These are phyloP conservation scores for Solanum neorickii DNA, from an alignment of 257 asterid genomes.

Conservation along the genomic window DNA sequence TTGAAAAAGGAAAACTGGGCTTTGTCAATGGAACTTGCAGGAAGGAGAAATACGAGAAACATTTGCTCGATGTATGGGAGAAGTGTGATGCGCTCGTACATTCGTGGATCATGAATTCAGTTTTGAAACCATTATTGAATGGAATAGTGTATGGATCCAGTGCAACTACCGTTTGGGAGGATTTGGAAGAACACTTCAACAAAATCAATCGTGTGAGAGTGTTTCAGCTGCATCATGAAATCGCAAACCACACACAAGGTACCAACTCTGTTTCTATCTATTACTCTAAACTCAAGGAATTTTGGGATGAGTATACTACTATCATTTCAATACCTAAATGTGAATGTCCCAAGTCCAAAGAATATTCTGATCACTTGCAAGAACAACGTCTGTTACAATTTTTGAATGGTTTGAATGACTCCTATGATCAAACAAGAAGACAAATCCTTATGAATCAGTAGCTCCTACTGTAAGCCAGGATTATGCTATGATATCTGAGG, in stretches of 20 bases:
- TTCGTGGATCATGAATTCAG: neutral
- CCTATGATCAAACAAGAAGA: too few relatives aligned
- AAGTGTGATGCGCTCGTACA: neutral
- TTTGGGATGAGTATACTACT: neutral
- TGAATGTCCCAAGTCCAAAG: neutral
- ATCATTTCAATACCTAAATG: neutral
- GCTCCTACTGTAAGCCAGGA: too few relatives aligned
- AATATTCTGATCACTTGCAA: neutral
- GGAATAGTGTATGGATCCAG: neutral
- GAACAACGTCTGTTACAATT: too few relatives aligned
- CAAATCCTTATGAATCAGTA: too few relatives aligned
- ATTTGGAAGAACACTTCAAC: too few relatives aligned
- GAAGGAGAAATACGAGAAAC: too few relatives aligned
- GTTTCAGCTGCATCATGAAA: neutral
- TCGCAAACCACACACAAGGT: neutral
- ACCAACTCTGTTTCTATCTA: neutral
- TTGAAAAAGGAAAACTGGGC: too few relatives aligned
- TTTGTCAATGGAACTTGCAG: too few relatives aligned
- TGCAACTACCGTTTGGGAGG: neutral
- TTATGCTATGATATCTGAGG: too few relatives aligned
- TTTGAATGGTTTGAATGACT: too few relatives aligned
- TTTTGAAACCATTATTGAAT: neutral
- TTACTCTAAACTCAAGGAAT: neutral
- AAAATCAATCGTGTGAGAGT: neutral
- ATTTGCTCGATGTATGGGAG: neutral